Evolutionary conservation across 1,139 yeast species (phyloP).

Genomic region (Geotrichum macrosporum): DNA sequence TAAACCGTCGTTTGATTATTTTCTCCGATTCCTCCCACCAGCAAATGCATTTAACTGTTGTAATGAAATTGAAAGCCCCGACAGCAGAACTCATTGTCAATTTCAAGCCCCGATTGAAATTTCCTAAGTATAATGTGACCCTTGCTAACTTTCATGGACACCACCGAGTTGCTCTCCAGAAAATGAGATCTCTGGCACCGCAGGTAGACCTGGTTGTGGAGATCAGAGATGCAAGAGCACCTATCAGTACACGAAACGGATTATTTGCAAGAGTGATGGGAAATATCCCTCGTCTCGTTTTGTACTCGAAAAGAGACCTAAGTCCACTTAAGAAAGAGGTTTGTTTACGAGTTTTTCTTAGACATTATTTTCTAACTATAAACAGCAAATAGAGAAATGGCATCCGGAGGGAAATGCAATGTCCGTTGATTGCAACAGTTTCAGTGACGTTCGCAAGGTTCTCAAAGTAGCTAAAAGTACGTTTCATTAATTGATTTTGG

Average conservation of each 20-base stretch:
- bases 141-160: constrained; percentile 87
- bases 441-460: constrained; percentile 49
- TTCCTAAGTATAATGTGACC: constrained; percentile 64
- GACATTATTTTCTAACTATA: constrained; percentile 11
- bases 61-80: constrained; percentile 2
- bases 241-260: constrained; percentile 75
- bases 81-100: constrained; percentile 9
- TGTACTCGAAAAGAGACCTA: constrained; percentile 67
- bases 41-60: background rate
- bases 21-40: background rate
- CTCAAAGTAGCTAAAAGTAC: constrained; percentile 44
- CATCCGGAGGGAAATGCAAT: constrained; percentile 54
- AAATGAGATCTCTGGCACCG: constrained; percentile 66
- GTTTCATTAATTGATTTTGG: background rate
- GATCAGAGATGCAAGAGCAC: constrained; percentile 85
- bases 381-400: constrained; percentile 46
- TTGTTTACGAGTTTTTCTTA: constrained; percentile 6
- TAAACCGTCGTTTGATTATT: too few relatives aligned
- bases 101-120: constrained; percentile 37
- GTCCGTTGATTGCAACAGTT: constrained; percentile 56
- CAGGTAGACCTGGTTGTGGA: constrained; percentile 80
- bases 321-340: constrained; percentile 27
- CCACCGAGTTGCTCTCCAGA: constrained; percentile 73
- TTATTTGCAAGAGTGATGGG: constrained; percentile 67
- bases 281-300: constrained; percentile 53